Conservation (phyloP, 1,139 yeast species). For the Sporopachydermia cereana region DNA sequence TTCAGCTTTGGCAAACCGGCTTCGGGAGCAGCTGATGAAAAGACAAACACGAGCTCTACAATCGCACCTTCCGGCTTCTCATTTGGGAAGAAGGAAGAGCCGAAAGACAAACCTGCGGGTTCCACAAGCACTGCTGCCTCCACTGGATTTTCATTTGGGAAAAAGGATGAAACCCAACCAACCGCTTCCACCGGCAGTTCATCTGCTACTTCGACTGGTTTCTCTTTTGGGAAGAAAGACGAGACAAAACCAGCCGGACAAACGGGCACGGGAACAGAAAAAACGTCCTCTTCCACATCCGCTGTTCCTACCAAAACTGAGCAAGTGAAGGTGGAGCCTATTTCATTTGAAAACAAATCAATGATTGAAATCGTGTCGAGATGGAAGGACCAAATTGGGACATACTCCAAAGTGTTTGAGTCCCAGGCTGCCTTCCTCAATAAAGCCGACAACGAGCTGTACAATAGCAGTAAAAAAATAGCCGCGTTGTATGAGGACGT, state of each 20-base stretch:
- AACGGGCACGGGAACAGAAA: conserved; percentile 17
- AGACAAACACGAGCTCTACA: neutral
- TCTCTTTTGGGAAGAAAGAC: conserved; percentile 17
- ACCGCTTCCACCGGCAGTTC: conserved; percentile 14
- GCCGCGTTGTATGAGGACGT: conserved; percentile 70
- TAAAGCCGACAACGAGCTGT: conserved; percentile 77
- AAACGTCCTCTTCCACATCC: conserved; percentile 17
- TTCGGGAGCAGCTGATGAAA: neutral
- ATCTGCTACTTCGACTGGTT: conserved; percentile 21
- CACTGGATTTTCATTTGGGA: conserved; percentile 14
- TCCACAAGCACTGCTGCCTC: conserved; percentile 6
- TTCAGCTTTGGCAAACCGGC: neutral
- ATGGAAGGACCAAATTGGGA: conserved; percentile 82
- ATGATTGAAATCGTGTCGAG: conserved; percentile 84
- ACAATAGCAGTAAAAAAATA: conserved; percentile 78
- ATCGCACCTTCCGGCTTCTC: conserved; percentile 1
- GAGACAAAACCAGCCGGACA: conserved; percentile 14
- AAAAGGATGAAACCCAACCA: conserved; percentile 14
- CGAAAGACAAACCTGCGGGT: neutral
- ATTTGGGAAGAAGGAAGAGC: conserved; percentile 2
- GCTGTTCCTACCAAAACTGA: conserved; percentile 22
- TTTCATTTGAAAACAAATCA: conserved; percentile 68
- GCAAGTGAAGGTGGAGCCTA: conserved; percentile 43
- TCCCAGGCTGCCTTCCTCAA: conserved; percentile 66
- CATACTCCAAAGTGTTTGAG: conserved; percentile 63